phyloP scores from a whole-genome alignment of 345 rosid genomes.

The Laguncularia racemosa region DNA sequence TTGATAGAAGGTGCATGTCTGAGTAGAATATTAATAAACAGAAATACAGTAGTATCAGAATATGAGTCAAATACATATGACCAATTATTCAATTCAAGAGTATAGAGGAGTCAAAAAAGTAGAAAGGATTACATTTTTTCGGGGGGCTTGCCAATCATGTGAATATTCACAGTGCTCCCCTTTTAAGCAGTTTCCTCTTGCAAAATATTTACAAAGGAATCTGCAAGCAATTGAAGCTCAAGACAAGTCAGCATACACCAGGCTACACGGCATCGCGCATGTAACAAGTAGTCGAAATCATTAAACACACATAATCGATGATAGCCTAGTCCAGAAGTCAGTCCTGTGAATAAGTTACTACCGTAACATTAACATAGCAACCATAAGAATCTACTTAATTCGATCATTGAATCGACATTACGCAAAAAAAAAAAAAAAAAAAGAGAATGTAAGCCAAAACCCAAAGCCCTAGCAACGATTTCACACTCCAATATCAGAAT shows the following conservation, averaged over 20 bases:
- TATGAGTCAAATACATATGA: background rate
- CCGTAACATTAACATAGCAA: too few species aligned
- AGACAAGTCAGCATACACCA: background rate
- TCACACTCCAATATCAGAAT: too few species aligned
- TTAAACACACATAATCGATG: background rate
- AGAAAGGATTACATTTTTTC: constrained; percentile 46
- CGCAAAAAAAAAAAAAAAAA: too few species aligned
- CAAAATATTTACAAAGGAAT: constrained; percentile 77
- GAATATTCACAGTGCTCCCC: constrained; percentile 92
- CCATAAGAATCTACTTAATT: too few species aligned
- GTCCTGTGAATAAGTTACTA: too few species aligned
- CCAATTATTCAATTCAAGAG: background rate
- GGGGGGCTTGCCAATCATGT: constrained; percentile 64
- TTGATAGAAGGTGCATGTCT: constrained; percentile 92
- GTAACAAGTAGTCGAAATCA: background rate
- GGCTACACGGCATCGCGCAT: background rate
- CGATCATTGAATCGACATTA: too few species aligned
- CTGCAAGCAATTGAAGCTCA: constrained; percentile 22
- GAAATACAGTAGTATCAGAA: background rate
- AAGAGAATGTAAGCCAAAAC: too few species aligned
- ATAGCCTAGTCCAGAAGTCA: too few species aligned
- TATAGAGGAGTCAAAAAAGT: background rate
- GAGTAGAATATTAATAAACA: constrained; percentile 11
- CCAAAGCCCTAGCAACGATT: too few species aligned
- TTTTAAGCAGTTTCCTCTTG: constrained; percentile 87